Conservation (phyloP, 2,329 filamentous ascomycete genomes). For the Calonectria multiphialidica region DNA sequence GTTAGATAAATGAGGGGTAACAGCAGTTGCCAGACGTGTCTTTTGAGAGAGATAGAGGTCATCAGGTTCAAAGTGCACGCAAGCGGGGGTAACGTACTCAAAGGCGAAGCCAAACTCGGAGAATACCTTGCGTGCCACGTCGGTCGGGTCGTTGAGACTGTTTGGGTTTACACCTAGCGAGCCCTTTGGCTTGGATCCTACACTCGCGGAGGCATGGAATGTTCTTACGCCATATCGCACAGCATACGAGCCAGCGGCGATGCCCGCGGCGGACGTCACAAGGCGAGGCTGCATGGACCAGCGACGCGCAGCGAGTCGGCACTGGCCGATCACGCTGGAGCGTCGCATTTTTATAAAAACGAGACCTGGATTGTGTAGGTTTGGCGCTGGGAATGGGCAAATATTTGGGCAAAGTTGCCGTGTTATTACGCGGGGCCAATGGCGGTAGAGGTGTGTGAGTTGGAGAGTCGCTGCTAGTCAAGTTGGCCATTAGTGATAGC, state of each 20-base stretch:
- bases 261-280: constrained; percentile 26
- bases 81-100: constrained; percentile 42
- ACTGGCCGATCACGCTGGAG: constrained; percentile 40
- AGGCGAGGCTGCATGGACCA: constrained; percentile 33
- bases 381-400: background rate
- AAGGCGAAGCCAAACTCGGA: constrained; percentile 54
- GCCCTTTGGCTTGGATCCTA: constrained; percentile 37
- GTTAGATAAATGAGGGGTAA: constrained; percentile 19
- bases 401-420: background rate
- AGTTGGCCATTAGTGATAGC: constrained; percentile 30
- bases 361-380: background rate
- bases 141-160: constrained; percentile 35
- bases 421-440: constrained; percentile 8
- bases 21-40: background rate
- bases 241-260: constrained; percentile 16
- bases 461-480: background rate
- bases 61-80: background rate
- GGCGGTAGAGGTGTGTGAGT: background rate
- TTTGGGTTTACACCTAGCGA: constrained; percentile 36
- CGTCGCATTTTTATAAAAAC: constrained; percentile 35
- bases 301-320: constrained; percentile 40
- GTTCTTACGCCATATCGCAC: constrained; percentile 11
- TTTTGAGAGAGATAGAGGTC: background rate
- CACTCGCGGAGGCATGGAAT: constrained; percentile 29
- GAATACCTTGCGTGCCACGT: constrained; percentile 40